These are phyloP conservation scores for Saccharomyces pastorianus DNA, from an alignment of 1,139 yeast species.

Conservation along the genomic window DNA sequence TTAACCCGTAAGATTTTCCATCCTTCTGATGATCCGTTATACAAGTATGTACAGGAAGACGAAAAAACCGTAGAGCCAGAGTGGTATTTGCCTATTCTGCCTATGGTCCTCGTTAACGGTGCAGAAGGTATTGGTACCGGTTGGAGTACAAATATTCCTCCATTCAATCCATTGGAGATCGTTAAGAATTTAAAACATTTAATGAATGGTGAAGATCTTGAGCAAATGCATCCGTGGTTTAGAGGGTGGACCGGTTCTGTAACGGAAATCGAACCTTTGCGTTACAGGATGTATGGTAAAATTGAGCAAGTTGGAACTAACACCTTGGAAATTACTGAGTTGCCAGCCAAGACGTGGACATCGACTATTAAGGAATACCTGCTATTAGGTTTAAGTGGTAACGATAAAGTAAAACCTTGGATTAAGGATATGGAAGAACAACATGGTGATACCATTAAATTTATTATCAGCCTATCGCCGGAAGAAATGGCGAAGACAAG, in stretches of 20 bases:
- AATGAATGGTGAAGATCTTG: constrained; percentile 65
- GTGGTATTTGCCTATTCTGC: constrained; percentile 88
- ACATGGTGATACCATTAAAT: constrained; percentile 73
- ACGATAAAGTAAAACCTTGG: constrained; percentile 69
- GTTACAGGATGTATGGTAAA: constrained; percentile 66
- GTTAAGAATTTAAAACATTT: constrained; percentile 63
- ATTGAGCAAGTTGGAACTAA: constrained; percentile 75
- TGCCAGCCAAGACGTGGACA: constrained; percentile 93
- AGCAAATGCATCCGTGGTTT: constrained; percentile 86
- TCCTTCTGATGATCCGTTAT: constrained; percentile 71
- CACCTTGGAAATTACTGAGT: constrained; percentile 81
- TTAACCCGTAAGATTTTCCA: constrained; percentile 72
- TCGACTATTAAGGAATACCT: constrained; percentile 79
- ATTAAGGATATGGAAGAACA: constrained; percentile 94
- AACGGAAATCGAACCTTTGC: constrained; percentile 55
- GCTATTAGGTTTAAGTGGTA: constrained; percentile 64
- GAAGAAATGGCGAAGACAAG: constrained; percentile 80
- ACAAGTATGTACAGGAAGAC: constrained; percentile 81
- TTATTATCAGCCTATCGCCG: constrained; percentile 61
- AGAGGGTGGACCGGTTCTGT: constrained; percentile 90
- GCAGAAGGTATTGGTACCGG: constrained; percentile 99
- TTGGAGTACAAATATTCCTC: constrained; percentile 93
- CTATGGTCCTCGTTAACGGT: constrained; percentile 90
- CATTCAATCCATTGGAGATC: constrained; percentile 79
- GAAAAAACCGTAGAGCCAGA: constrained; percentile 93